Evolutionary conservation across 1,284 basidiomycete genomes (phyloP), one percentile per base, ranked within the genome.

Genomic region (Leucocoprinus gongylophorus): DNA sequence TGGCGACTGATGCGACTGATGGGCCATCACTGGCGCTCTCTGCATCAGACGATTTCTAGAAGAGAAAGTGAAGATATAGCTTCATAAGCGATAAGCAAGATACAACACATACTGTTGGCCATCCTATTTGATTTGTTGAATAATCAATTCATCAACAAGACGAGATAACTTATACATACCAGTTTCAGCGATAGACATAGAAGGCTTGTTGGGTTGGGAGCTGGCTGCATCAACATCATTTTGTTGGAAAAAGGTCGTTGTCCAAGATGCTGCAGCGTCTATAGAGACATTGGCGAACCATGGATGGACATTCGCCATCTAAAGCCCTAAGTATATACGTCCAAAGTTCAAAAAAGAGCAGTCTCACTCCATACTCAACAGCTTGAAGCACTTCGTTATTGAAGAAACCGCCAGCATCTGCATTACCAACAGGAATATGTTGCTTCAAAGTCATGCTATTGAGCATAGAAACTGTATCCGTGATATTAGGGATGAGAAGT

Each of bases 381-480:
- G 76, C 79, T 13, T 67, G 63, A 1, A 91, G 75, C 12, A 98
- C 80, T 54, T 78, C 58, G 1, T 69, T 80, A 59, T 91, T 94
- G 71, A 95, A 88, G 67, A 83, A 88, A 48, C 81, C 80, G 6
- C 95, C 95, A 8, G 95, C 95, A 61, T 99, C 95, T 3, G 90
- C 80, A 5, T 81, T 97, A 17, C 95, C 95, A 26, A 98, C 80
- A 0, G 83, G 82, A 32, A 93, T 67, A 13, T 64, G 70, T 59
- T 77, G 74, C 39, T 59, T 60, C 33, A 91, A 65, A 47, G 71
- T 70, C 59, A 91, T 64, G n/a, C 67, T 68, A 9, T 67, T 55
- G 48, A 93, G 62, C 74, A 80, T 79, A 23, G 61, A 64, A 15
- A 76, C 71, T 12, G 81, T 80, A 66, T 90, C 84, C 1, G 77